Evolutionary conservation across 2,329 filamentous ascomycete genomes (phyloP).

Genomic region (Dothiorella sarmentorum): DNA sequence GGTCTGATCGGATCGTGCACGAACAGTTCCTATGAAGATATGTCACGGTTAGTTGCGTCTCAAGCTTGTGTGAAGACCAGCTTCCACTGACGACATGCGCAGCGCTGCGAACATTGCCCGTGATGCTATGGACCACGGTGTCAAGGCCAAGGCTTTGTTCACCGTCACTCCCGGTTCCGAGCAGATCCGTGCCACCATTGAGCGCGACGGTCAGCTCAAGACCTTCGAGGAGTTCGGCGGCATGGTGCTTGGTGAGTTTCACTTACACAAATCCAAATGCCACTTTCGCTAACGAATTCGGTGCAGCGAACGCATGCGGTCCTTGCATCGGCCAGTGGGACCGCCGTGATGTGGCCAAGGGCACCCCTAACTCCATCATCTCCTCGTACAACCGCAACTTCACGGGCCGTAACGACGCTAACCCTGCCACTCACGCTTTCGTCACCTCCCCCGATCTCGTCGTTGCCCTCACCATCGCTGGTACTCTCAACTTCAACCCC

Average conservation of each 20-base stretch:
- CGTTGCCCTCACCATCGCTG: constrained; percentile 80
- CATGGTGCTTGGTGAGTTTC: constrained; percentile 85
- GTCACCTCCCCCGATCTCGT: constrained; percentile 88
- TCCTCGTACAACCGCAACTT: constrained; percentile 99
- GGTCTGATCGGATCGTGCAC: constrained; percentile 98
- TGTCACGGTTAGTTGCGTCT: constrained; percentile 74
- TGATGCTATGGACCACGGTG: constrained; percentile 84
- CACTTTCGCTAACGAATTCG: no score
- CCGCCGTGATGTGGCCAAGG: constrained; percentile 89
- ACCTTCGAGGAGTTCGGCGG: constrained; percentile 97
- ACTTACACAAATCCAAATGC: no score
- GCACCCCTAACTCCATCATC: constrained; percentile 91
- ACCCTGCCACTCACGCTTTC: constrained; percentile 91
- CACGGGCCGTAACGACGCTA: constrained; percentile 94
- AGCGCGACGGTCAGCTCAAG: constrained; percentile 82
- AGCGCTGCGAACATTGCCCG: constrained; percentile 87
- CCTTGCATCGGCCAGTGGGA: constrained; percentile 69
- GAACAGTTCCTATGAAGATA: constrained; percentile 85
- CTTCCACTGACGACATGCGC: no score
- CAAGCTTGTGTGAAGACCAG: no score
- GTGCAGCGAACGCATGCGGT: no score
- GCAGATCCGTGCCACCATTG: constrained; percentile 92
- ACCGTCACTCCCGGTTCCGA: constrained; percentile 95
- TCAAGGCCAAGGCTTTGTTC: constrained; percentile 93
- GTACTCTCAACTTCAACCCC: constrained; percentile 89